Conservation (phyloP, 2,329 filamentous ascomycete species). For the Fusarium buharicum region DNA sequence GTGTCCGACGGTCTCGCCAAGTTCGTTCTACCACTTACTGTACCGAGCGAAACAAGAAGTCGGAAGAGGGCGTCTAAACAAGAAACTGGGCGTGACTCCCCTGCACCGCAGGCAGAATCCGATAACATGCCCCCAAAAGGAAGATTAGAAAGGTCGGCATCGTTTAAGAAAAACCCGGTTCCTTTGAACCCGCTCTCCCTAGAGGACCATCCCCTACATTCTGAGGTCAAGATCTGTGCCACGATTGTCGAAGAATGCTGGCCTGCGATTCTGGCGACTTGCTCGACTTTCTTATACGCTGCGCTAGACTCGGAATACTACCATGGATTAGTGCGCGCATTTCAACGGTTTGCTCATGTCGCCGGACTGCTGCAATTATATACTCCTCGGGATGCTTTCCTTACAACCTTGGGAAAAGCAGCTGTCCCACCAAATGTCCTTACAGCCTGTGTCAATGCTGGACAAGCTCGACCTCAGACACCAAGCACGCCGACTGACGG, state of each 20-base stretch:
- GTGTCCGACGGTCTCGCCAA: slow-evolving; percentile 93
- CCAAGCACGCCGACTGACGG: slow-evolving; percentile 61
- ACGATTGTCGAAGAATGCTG: slow-evolving; percentile 90
- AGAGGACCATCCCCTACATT: slow-evolving; percentile 75
- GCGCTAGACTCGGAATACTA: slow-evolving; percentile 94
- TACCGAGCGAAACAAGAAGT: slow-evolving; percentile 73
- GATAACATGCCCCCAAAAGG: slow-evolving; percentile 48
- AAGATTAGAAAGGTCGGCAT: slow-evolving; percentile 68
- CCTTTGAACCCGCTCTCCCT: slow-evolving; percentile 85
- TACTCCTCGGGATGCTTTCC: slow-evolving; percentile 91
- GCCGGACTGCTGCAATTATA: slow-evolving; percentile 85
- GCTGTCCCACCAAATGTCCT: slow-evolving; percentile 86
- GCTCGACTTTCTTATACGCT: slow-evolving; percentile 93
- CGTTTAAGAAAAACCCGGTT: slow-evolving; percentile 78
- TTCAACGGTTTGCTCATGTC: slow-evolving; percentile 95
- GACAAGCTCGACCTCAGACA: slow-evolving; percentile 55
- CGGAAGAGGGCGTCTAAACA: slow-evolving; percentile 61
- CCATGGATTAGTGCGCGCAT: slow-evolving; percentile 87
- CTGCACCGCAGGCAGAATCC: slow-evolving; percentile 52
- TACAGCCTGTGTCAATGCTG: slow-evolving; percentile 66
- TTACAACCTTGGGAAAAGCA: slow-evolving; percentile 93
- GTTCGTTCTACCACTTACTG: slow-evolving; percentile 90
- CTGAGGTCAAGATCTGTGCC: slow-evolving; percentile 80
- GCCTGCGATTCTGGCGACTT: slow-evolving; percentile 94
- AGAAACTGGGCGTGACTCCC: slow-evolving; percentile 58